Evolutionary conservation across 257 asterid species (phyloP).

Genomic region (Plectranthus barbatus): DNA sequence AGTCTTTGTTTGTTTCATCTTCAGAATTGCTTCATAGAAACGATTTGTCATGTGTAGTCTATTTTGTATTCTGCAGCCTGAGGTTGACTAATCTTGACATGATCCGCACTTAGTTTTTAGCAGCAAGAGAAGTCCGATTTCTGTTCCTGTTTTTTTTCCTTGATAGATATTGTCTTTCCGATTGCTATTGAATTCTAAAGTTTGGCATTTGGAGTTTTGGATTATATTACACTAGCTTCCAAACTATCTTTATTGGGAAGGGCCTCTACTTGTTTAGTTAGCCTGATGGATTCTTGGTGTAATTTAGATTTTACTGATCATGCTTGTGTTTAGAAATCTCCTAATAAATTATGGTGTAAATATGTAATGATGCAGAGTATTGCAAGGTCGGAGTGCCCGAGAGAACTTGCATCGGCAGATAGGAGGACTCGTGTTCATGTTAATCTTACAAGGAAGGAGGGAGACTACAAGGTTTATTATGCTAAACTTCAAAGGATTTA

Average conservation of each 20-base stretch:
- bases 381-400: slow-evolving; percentile 57
- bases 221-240: background rate
- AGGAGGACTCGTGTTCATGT: slow-evolving; percentile 43
- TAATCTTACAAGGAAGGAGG: slow-evolving; percentile 64
- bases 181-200: background rate
- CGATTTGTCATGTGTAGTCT: background rate
- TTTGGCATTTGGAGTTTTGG: background rate
- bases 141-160: background rate
- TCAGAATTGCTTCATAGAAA: background rate
- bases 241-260: background rate
- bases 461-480: slow-evolving; percentile 45
- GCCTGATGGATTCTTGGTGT: too few species aligned
- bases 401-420: slow-evolving; percentile 62
- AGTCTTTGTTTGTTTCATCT: background rate
- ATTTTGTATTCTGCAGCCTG: background rate
- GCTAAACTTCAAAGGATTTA: background rate
- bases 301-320: background rate
- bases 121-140: background rate
- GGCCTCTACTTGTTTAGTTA: too few species aligned
- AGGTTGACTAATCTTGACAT: background rate
- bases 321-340: background rate
- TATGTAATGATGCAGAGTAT: slow-evolving; percentile 51
- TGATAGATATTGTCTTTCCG: background rate
- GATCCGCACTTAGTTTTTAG: background rate
- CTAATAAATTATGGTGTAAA: slow-evolving; percentile 1